These are phyloP conservation scores for Amphicarpaea edgeworthii DNA, from an alignment of 306 rosid genomes.

Conservation along the genomic window DNA sequence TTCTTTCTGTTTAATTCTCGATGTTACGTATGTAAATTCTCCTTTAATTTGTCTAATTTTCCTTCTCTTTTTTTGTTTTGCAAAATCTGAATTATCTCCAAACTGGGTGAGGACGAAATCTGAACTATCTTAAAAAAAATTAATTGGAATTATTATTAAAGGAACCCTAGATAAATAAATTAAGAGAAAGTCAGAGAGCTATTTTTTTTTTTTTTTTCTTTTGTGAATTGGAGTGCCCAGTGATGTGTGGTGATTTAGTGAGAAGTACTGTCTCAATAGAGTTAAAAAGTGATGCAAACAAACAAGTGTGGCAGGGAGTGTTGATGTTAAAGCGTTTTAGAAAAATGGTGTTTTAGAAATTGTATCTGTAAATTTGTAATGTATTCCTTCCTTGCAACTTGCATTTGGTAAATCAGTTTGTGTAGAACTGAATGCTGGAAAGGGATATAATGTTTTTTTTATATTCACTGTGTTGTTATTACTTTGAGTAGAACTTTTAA, in stretches of 20 bases:
- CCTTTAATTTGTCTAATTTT: neutral
- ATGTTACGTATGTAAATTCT: neutral
- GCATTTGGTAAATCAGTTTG: neutral
- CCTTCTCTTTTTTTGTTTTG: neutral
- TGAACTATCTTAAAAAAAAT: neutral
- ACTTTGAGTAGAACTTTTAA: conserved; percentile 1
- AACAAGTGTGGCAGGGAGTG: neutral
- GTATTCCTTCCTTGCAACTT: neutral
- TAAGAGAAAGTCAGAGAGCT: neutral
- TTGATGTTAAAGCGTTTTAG: conserved; percentile 16
- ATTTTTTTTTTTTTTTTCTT: neutral
- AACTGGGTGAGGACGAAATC: neutral
- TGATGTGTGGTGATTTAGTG: conserved; percentile 4
- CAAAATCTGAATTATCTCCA: conserved; percentile 4
- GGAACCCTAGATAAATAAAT: neutral
- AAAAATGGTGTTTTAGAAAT: neutral
- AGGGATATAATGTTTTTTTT: conserved; percentile 11
- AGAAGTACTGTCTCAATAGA: neutral
- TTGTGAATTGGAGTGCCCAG: conserved; percentile 17
- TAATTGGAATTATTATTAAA: neutral
- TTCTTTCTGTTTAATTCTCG: neutral
- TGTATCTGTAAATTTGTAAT: conserved; percentile 5
- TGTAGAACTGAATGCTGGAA: conserved; percentile 9
- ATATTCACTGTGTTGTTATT: conserved; percentile 9
- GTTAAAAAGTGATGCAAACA: neutral